Conservation (phyloP, 2,329 filamentous ascomycete species). For the Helminthosporium solani region DNA sequence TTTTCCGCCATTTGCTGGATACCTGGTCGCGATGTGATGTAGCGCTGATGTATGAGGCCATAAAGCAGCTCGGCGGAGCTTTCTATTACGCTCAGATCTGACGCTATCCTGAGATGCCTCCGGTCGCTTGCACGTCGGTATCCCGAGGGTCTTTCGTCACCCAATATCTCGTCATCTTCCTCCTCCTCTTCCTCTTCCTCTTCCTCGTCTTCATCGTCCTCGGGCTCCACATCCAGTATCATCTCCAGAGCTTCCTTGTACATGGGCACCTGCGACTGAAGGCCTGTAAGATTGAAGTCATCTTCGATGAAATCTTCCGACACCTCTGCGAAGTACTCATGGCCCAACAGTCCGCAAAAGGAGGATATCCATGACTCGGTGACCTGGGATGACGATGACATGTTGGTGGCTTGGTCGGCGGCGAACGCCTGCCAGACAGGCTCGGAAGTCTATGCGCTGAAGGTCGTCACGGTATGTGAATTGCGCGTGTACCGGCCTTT, state of each 20-base stretch:
- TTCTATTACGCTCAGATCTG: constrained; percentile 92
- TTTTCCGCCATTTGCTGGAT: constrained; percentile 99
- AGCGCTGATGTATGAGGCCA: constrained; percentile 95
- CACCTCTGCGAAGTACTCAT: constrained; percentile 99
- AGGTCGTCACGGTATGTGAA: neutral
- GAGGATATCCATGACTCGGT: constrained; percentile 96
- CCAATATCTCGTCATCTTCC: constrained; percentile 52
- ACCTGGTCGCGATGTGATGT: constrained; percentile 92
- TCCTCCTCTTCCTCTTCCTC: constrained; percentile 69
- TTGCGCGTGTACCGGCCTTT: constrained; percentile 13
- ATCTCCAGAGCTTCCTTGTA: constrained; percentile 99
- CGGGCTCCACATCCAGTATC: constrained; percentile 97
- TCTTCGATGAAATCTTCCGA: constrained; percentile 99
- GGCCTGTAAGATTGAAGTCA: constrained; percentile 96
- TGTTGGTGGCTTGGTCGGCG: constrained; percentile 27
- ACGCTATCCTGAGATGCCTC: constrained; percentile 82
- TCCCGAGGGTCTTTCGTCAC: constrained; percentile 59
- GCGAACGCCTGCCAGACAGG: constrained; percentile 3
- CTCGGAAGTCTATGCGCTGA: neutral
- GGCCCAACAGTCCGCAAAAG: constrained; percentile 91
- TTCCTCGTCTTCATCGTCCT: constrained; percentile 86
- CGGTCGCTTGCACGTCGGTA: constrained; percentile 53
- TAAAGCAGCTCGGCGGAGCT: constrained; percentile 98
- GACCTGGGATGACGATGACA: constrained; percentile 60
- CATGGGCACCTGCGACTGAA: constrained; percentile 94